Evolutionary conservation across 148 eudicot genomes (phyloP).

Genomic region (Rheum nobile): DNA sequence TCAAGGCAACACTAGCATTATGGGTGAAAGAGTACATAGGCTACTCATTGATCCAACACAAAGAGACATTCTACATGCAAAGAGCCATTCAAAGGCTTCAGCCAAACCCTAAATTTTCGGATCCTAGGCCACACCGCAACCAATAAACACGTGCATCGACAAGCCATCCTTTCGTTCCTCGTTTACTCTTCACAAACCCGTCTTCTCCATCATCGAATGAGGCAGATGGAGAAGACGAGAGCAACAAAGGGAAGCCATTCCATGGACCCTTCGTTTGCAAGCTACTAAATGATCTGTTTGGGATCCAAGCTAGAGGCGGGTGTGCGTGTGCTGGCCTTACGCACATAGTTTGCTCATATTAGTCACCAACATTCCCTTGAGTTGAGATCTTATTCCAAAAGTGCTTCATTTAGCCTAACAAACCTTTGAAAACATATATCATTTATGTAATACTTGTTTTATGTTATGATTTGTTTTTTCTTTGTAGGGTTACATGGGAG

Average conservation of each 20-base stretch:
- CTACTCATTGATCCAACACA: constrained; percentile 17
- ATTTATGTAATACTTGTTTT: not conserved
- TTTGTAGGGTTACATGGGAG: constrained; percentile 36
- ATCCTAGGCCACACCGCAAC: constrained; percentile 18
- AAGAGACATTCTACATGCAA: constrained; percentile 15
- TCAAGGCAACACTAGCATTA: constrained; percentile 34
- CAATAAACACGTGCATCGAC: not conserved
- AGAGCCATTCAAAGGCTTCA: constrained; percentile 20
- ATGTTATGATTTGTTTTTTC: not conserved
- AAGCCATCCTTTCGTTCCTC: constrained; percentile 29
- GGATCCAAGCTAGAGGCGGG: constrained; percentile 41
- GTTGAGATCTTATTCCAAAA: constrained; percentile 24
- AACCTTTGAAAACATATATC: not conserved
- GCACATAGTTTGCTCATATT: constrained; percentile 31
- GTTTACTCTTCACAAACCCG: constrained; percentile 19
- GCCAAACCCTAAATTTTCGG: constrained; percentile 11
- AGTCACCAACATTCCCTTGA: constrained; percentile 19
- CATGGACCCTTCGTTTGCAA: constrained; percentile 36
- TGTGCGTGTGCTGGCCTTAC: constrained; percentile 50
- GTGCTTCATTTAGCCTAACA: constrained; percentile 6
- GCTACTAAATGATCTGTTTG: constrained; percentile 38
- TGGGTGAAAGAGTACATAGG: constrained; percentile 39
- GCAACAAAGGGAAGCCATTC: constrained; percentile 20
- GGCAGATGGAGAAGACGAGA: not conserved
- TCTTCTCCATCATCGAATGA: not conserved